Evolutionary conservation across 2,329 filamentous ascomycete genomes (phyloP).

Genomic region (Nemania bipapillata): DNA sequence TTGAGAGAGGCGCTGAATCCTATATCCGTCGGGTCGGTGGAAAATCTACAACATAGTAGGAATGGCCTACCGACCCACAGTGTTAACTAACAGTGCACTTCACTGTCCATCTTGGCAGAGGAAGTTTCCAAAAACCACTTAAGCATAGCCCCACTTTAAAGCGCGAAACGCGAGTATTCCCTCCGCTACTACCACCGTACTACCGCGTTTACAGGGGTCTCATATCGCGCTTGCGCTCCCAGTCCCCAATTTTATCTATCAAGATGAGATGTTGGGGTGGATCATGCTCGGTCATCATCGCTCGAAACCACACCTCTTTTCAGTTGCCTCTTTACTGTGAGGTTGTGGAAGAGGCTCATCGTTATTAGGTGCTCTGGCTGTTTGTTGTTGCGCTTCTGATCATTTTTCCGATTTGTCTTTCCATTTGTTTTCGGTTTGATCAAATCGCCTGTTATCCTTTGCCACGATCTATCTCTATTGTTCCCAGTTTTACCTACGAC

Average conservation of each 20-base stretch:
- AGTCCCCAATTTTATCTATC: conserved; percentile 20
- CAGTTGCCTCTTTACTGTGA: background rate
- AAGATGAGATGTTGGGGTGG: too few species aligned
- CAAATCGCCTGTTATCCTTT: conserved; percentile 9
- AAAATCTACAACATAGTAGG: background rate
- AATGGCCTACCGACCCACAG: too few species aligned
- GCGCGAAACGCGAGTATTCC: conserved; percentile 31
- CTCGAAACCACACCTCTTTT: background rate
- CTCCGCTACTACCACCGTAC: conserved; percentile 13
- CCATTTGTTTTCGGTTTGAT: background rate
- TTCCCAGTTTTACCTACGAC: conserved; percentile 7
- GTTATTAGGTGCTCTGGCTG: background rate
- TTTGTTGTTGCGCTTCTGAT: conserved; percentile 8
- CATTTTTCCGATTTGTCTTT: conserved; percentile 6
- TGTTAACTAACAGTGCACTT: too few species aligned
- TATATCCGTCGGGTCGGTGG: background rate
- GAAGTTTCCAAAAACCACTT: conserved; percentile 39
- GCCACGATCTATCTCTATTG: background rate
- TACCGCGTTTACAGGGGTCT: conserved; percentile 37
- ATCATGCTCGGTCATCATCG: conserved; percentile 8
- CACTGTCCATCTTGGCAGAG: background rate
- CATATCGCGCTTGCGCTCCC: conserved; percentile 27
- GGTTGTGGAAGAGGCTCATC: background rate
- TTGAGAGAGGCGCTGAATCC: background rate
- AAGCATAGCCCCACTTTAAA: conserved; percentile 28